Evolutionary conservation across 441 rosid species (phyloP), one percentile per base, ranked within the genome.

Genomic region (Euphorbia schlechtendalii): DNA sequence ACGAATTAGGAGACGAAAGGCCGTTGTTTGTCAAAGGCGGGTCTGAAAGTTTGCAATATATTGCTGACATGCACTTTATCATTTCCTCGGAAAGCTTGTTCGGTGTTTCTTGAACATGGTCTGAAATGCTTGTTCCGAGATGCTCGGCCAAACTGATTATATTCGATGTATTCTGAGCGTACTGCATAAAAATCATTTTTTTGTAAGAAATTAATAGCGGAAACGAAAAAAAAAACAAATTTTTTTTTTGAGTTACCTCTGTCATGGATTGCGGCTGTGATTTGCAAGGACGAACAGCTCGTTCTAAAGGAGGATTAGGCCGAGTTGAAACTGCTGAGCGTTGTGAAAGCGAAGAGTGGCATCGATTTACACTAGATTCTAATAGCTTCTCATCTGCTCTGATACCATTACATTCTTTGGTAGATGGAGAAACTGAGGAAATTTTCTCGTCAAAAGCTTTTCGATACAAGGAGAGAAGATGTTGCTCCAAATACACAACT

Each of bases 41-140:
- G 63, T 93, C 98, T 15, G 91, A 86, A 32, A 93, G 96, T 78
- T 88, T 93, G 86, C 84, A 85, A 74, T 83, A 90, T 73, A 93
- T 85, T 20, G 82, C 84, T 55, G 97, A 81, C 91, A 93, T 93
- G 82, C 91, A 88, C 82, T 77, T 86, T 67, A 93, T 67, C 97
- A 93, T 93, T 69, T 88, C 97, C 81, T 93, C 96, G 36, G 97
- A 84, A 62, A 93, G 77, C 79, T 84, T 90, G 86, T 84, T 90
- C 8, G 96, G 91, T 57, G 96, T 81, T 71, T 85, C 92, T 36
- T 87, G 91, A 69, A 93, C 79, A 69, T 93, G 98, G 78, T 93
- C 98, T 5, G 96, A 90, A 61, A 90, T 81, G 25, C 85, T 76
- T 36, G 97, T 83, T 3, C 99, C 97, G 1, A 93, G 91, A 81